These are phyloP conservation scores for Neodidymelliopsis sp. DNA, from an alignment of 2,329 filamentous ascomycete species.

Conservation along the genomic window DNA sequence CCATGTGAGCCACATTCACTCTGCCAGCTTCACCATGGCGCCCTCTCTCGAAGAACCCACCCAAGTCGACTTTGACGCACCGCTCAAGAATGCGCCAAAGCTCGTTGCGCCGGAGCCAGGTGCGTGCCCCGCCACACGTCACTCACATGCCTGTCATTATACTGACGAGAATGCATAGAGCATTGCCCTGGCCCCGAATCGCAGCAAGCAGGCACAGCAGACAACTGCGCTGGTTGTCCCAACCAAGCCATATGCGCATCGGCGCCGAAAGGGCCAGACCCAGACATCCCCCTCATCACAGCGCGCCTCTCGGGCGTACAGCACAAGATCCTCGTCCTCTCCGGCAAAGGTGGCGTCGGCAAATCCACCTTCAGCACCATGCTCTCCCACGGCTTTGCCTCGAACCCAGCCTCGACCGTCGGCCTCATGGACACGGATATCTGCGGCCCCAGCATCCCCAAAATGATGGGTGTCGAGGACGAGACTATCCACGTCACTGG, in stretches of 20 bases:
- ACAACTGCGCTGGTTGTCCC: conserved; percentile 92
- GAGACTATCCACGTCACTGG: conserved; percentile 93
- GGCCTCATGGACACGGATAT: conserved; percentile 99
- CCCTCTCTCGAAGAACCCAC: conserved; percentile 77
- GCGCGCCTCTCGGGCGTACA: conserved; percentile 79
- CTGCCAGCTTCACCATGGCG: conserved; percentile 65
- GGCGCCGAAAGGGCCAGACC: conserved; percentile 92
- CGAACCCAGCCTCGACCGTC: conserved; percentile 78
- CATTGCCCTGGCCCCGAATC: conserved; percentile 94
- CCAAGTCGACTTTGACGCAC: conserved; percentile 75
- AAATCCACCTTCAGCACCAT: conserved; percentile 94
- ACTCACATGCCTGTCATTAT: conserved; percentile 68
- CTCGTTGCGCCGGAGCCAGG: conserved; percentile 91
- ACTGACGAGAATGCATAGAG: conserved; percentile 57
- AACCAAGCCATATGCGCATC: conserved; percentile 96
- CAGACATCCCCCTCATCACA: conserved; percentile 88
- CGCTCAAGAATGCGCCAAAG: conserved; percentile 78
- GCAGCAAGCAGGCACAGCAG: conserved; percentile 68
- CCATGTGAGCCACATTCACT: conserved; percentile 26
- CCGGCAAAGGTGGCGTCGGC: conserved; percentile 94
- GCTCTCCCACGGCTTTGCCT: conserved; percentile 87
- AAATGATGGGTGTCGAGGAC: conserved; percentile 97
- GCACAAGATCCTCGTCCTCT: conserved; percentile 92
- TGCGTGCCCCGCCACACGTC: conserved; percentile 46
- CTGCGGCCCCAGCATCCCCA: conserved; percentile 93